Evolutionary conservation across 2,329 filamentous ascomycete species (phyloP), one percentile per base, ranked within the genome.

Genomic region (Chaetomiaceae sp.): DNA sequence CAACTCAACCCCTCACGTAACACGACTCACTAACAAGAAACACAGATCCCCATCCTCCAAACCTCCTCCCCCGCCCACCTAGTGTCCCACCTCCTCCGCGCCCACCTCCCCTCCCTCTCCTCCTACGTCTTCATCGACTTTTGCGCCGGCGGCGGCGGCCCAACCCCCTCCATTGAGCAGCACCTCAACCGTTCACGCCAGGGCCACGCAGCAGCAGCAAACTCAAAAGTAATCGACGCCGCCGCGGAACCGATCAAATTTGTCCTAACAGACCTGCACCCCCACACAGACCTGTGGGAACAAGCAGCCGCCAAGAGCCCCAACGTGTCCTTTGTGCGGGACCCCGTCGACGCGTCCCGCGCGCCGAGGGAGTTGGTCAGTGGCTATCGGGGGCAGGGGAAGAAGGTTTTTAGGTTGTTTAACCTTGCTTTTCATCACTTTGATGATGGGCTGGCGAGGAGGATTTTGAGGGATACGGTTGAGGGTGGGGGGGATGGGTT

Each of bases 381-480:
- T 1, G 27, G 49, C 19, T 60, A 60, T 31, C 55, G 53, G 21
- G n/a, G 57, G 5, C 63, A 66, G 10, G 70, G 68, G 3, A 71
- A 70, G 43, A 76, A 74, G 61, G 76, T 87, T 19, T 85, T 89
- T 63, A 74, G 86, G 4, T 68, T 89, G 44, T 90, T 87, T 66
- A 87, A 85, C 63, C 72, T 89, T 2, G 79, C 85, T 1, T 91
- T 91, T 62, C 87, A 90, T 66, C 86, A 90, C 68, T 90, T 90
- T 58, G 77, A 82, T 55, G 83, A 89, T 60, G 68, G 69, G 4
- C 66, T 82, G 16, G 86, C 83, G 0, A 68, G 65, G 21, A 72
- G 73, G 8, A 84, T 89, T 25, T 64, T 91, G 27, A 72, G 72
- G 46, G 82, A 86, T 63, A 85, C 83, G 0, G 66, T 88, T 33